phyloP scores from a whole-genome alignment of 2,329 filamentous ascomycete genomes.

The Penicillium sp. region DNA sequence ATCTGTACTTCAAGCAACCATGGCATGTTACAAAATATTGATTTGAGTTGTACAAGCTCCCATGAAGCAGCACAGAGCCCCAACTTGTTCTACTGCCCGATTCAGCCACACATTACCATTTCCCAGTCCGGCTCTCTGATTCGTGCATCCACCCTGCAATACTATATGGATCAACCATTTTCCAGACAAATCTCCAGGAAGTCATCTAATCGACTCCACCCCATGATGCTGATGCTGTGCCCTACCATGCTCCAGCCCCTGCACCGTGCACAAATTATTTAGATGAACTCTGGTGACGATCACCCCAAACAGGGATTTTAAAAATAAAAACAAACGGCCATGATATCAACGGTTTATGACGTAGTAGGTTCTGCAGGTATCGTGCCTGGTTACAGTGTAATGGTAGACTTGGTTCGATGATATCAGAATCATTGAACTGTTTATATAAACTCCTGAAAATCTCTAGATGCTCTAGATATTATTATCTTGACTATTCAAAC shows the following conservation, averaged over 20 bases:
- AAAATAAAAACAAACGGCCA: neutral
- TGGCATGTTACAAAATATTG: neutral
- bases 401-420: constrained; percentile 7
- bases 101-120: constrained; percentile 8
- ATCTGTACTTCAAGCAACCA: neutral
- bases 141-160: constrained; percentile 2
- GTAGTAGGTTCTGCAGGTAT: constrained; percentile 14
- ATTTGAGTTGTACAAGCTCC: constrained; percentile 1
- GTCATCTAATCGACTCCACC: constrained; percentile 14
- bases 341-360: constrained; percentile 26
- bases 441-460: constrained; percentile 3
- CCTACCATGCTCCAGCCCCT: constrained; percentile 7
- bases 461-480: neutral
- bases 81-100: constrained; percentile 8
- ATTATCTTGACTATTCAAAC: neutral
- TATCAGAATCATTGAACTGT: constrained; percentile 13
- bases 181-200: constrained; percentile 3
- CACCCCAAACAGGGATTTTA: constrained; percentile 10
- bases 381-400: constrained; percentile 7
- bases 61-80: constrained; percentile 8
- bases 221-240: constrained; percentile 18
- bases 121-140: constrained; percentile 1
- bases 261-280: constrained; percentile 14
- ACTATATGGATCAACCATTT: constrained; percentile 8
- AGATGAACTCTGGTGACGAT: constrained; percentile 14